Evolutionary conservation across 208 protist genomes (phyloP).

Genomic region (Acanthamoeba lugdunensis): DNA sequence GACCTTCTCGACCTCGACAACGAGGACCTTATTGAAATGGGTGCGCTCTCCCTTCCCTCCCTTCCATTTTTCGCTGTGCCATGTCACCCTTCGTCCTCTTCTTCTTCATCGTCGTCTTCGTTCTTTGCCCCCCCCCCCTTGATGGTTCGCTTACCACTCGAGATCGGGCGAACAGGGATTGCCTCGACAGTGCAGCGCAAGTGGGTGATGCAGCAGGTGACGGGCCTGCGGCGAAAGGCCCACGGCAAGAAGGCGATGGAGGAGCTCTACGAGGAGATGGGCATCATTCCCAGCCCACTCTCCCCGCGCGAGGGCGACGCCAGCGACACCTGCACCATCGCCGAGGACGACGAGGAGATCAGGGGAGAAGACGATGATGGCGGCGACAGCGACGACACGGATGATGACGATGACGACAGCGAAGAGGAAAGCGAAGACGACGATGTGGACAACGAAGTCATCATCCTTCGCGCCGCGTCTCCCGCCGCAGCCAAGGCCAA

Average conservation of each 20-base stretch:
- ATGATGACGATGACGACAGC: not conserved
- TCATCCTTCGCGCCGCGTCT: not conserved
- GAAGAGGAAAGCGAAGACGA: not conserved
- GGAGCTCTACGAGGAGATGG: conserved; percentile 46
- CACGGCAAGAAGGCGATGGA: conserved; percentile 48
- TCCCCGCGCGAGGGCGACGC: not conserved
- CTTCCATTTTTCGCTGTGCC: not conserved
- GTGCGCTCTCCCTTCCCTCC: not conserved
- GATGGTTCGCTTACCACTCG: not conserved
- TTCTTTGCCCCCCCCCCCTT: not conserved
- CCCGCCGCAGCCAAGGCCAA: not conserved
- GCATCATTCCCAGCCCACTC: not conserved
- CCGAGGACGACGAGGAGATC: conserved; percentile 28
- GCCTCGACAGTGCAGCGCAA: not conserved
- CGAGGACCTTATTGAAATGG: conserved; percentile 54
- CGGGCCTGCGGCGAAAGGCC: not conserved
- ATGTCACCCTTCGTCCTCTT: not conserved
- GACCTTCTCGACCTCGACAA: conserved; percentile 57
- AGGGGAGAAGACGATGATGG: not conserved
- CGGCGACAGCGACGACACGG: not conserved
- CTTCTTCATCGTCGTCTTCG: not conserved
- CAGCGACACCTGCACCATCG: conserved; percentile 4
- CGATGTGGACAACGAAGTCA: not conserved
- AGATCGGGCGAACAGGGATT: not conserved
- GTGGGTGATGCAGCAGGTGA: conserved; percentile 34